phyloP scores from a whole-genome alignment of 768 basidiomycete species.

The Lepiota venenata region DNA sequence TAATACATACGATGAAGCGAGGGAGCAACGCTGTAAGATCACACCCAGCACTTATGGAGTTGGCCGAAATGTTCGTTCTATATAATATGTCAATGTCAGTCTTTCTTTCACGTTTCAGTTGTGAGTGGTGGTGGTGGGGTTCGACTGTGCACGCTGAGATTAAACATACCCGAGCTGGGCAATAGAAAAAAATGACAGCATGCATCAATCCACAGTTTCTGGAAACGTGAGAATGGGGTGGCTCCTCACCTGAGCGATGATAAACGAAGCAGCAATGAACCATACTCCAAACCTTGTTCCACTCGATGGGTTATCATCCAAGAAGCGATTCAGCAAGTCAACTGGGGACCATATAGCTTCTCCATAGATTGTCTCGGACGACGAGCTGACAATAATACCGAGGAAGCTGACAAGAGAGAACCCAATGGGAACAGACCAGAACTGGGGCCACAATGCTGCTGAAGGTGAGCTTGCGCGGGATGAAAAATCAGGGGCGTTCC shows the following conservation, averaged over 20 bases:
- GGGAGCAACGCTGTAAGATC: slow-evolving; percentile 79
- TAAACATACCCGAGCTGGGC: neutral
- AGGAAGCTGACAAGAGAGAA: slow-evolving; percentile 77
- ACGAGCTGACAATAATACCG: slow-evolving; percentile 80
- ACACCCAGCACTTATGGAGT: slow-evolving; percentile 80
- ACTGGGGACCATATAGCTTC: slow-evolving; percentile 79
- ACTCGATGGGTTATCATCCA: slow-evolving; percentile 58
- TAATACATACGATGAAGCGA: slow-evolving; percentile 58
- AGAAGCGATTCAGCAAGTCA: slow-evolving; percentile 63
- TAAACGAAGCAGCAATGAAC: slow-evolving; percentile 78
- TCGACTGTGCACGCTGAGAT: neutral
- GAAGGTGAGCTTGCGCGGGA: slow-evolving; percentile 54
- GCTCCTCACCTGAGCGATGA: slow-evolving; percentile 61
- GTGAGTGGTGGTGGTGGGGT: neutral
- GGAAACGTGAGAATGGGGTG: neutral
- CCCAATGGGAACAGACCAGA: slow-evolving; percentile 66
- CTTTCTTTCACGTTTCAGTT: neutral
- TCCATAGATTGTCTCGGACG: slow-evolving; percentile 71
- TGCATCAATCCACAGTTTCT: slow-evolving; percentile 1
- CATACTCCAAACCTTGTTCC: slow-evolving; percentile 74
- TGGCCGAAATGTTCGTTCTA: slow-evolving; percentile 79
- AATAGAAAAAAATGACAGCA: neutral
- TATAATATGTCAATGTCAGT: slow-evolving; percentile 7
- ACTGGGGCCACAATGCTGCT: slow-evolving; percentile 62
- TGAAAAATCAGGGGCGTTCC: slow-evolving; percentile 77